Evolutionary conservation across 2,329 filamentous ascomycete genomes (phyloP).

Genomic region (Ophiosphaerella korrae): DNA sequence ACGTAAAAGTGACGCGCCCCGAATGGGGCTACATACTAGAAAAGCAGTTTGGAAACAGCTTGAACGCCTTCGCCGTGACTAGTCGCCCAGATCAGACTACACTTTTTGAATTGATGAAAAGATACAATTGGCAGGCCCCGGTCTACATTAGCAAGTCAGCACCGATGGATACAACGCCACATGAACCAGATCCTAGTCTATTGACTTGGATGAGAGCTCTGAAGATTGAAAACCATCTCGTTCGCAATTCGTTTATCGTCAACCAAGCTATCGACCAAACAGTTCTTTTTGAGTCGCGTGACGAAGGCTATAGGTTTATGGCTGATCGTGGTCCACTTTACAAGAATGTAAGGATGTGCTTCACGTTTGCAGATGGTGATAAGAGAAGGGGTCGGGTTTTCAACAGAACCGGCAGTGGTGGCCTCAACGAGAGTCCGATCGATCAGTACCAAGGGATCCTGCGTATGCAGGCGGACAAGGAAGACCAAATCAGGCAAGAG

Average conservation of each 20-base stretch:
- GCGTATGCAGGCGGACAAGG: conserved; percentile 81
- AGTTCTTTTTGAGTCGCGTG: conserved; percentile 72
- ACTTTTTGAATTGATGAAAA: conserved; percentile 69
- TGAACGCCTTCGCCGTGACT: conserved; percentile 82
- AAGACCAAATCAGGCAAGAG: conserved; percentile 66
- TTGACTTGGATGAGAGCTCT: conserved; percentile 81
- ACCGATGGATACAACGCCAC: conserved; percentile 62
- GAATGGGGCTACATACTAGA: conserved; percentile 87
- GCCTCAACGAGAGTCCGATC: conserved; percentile 59
- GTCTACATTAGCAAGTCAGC: conserved; percentile 68
- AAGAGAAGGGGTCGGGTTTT: conserved; percentile 64
- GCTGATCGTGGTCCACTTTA: conserved; percentile 57
- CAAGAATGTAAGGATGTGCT: conserved; percentile 75
- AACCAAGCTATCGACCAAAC: conserved; percentile 82
- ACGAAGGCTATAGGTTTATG: conserved; percentile 72
- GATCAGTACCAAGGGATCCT: conserved; percentile 59
- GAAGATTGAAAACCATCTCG: conserved; percentile 76
- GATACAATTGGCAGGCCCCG: conserved; percentile 58
- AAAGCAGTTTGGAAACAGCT: conserved; percentile 68
- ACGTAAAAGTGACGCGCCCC: conserved; percentile 76
- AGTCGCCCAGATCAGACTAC: conserved; percentile 75
- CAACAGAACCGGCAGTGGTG: conserved; percentile 47
- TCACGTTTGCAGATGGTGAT: conserved; percentile 67
- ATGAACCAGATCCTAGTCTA: conserved; percentile 75
- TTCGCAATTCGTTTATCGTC: conserved; percentile 84